Base-by-base conservation (phyloP, 257 asterid genomes). In the Solanum sparsipilum region DNA sequence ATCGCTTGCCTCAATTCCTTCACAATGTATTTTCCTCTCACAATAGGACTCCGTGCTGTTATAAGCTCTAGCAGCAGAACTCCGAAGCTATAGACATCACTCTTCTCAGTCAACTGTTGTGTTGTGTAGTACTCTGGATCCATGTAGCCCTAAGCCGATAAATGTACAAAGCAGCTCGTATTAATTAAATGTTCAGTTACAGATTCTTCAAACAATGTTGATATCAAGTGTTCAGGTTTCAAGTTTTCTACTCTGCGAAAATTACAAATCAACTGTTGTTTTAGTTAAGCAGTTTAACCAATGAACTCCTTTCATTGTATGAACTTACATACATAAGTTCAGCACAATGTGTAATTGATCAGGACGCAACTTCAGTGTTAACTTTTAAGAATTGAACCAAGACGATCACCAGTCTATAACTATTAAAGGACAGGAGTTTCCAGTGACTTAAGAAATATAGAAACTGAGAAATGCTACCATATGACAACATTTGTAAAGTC, bases 121-220 rank as follows among this genome's bases (percentile, higher is more conserved):
- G 89, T 82, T 86, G 85, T 87, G 87, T 82, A 87, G 41, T 87
- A 87, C 75, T 82, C 86, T 11, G 87, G 89, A 83, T 87, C 89
- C 83, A 81, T 44, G 84, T 87, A 83, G 35, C 89, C 86, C 89
- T 87, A 68, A 9, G 85, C 46, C 16, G 18, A 25, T 60, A 32
- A 12, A 84, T 10, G 48, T 56, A 84, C 58, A 34, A 15, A 67
- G 60, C 10, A 84, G 56, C 76, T 15, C 60, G 31, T 63, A 23
- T 56, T 34, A 34, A 23, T 56, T 35, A 34, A 7, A 63, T 44
- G 60, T 63, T 84, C 73, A 21, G 9, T 6, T 60, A 16, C 35
- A 84, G 2, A 34, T 13, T 63, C 36, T 84, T n/a, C 13, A 32
- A 23, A n/a, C 39, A 58, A 58, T 5, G 56, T 32, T 46, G 73